Evolutionary conservation across 805 yeast genomes (phyloP).

Genomic region (Pichia manshurica): DNA sequence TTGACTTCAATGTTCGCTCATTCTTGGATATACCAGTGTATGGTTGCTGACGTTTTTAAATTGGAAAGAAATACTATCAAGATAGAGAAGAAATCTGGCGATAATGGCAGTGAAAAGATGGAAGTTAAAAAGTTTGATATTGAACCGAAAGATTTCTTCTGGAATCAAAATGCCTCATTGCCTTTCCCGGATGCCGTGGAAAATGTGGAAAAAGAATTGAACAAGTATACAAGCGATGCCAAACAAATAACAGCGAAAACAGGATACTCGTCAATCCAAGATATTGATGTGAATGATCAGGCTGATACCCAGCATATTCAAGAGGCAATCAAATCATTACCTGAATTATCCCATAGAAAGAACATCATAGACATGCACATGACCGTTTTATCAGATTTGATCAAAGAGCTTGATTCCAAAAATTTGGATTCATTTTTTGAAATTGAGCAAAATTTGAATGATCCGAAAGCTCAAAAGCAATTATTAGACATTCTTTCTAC

Average conservation of each 20-base stretch:
- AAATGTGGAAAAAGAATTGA: conserved; percentile 80
- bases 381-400: conserved; percentile 82
- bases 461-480: conserved; percentile 50
- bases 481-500: conserved; percentile 54
- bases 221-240: conserved; percentile 80
- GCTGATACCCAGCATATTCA: conserved; percentile 63
- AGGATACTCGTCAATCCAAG: conserved; percentile 65
- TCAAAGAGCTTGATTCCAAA: conserved; percentile 80
- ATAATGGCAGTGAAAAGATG: conserved; percentile 29
- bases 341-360: conserved; percentile 86
- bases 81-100: conserved; percentile 34
- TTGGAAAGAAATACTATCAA: conserved; percentile 78
- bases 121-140: conserved; percentile 68
- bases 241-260: conserved; percentile 76
- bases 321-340: conserved; percentile 86
- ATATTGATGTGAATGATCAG: conserved; percentile 56
- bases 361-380: conserved; percentile 91
- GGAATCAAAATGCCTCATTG: conserved; percentile 74
- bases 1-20: conserved; percentile 91
- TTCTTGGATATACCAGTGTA: conserved; percentile 96
- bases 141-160: conserved; percentile 90
- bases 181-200: conserved; percentile 99
- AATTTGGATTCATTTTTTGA: conserved; percentile 88
- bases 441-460: conserved; percentile 77
- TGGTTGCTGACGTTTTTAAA: conserved; percentile 87